Base-by-base conservation (phyloP, 2,329 filamentous ascomycete genomes). In the Berkeleyomyces rouxiae region DNA sequence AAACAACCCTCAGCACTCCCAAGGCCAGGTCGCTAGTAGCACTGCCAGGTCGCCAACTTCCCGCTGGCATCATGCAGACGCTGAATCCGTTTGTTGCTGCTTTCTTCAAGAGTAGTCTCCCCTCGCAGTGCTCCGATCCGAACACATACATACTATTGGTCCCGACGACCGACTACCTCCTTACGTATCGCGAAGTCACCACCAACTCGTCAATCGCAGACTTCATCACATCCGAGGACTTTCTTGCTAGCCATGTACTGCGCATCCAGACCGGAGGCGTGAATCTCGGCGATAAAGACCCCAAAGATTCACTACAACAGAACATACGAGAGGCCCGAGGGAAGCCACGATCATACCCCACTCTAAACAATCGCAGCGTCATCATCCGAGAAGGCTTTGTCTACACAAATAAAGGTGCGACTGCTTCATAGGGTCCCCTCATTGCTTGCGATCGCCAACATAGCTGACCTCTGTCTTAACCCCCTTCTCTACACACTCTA, bases 21-120 rank as follows among this genome's bases (percentile, higher is more conserved):
- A 53, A 53, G 33, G 49, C 49, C 49, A 53, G 33, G 49, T 33
- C 9, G 49, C 49, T 53, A 53, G 23, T 23, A 23, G 23, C 23
- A 23, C 31, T 59, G 13, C 16, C 40, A 9, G 16, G 13, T 44
- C 57, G 31, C 39, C 16, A 31, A 53, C 44, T 16, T 7, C 51
- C n/a, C 47, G 37, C 16, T 31, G 5, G 5, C 36, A 61, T 42
- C 49, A 96, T 96, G 91, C 91, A 91, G 86, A 90, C 93, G 79
- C 82, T 97, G 85, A 99, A 99, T 78, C 93, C 93, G 74, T 97
- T 96, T 77, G 82, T 99, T 75, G 86, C 88, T 80, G 90, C 92
- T 81, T 97, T 99, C 84, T 96, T 96, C 82, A 90, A 90, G 79
- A 97, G 90, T 82, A 85, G 89, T 74, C 82, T 96, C 72, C 87